Conservation (phyloP, 1,284 basidiomycete genomes). For the Rhodotorula sp. region DNA sequence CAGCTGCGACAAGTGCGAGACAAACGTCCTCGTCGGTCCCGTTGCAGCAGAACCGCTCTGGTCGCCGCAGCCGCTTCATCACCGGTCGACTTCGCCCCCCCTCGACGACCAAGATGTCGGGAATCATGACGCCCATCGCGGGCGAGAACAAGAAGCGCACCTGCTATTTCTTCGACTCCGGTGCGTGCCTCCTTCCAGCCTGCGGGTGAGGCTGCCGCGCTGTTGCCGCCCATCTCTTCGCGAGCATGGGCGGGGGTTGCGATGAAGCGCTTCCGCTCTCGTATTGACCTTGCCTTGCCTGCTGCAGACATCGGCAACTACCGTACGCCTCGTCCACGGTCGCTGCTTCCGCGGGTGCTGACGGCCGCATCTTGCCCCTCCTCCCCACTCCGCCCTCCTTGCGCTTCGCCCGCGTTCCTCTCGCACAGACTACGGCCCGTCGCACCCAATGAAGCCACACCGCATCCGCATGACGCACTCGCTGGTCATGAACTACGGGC, state of each 20-base stretch:
- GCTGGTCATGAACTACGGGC: constrained; percentile 94
- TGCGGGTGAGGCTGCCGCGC: neutral
- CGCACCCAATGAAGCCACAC: constrained; percentile 62
- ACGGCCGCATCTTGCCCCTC: neutral
- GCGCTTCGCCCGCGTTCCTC: neutral
- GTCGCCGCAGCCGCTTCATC: too few species aligned
- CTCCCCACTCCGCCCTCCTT: neutral
- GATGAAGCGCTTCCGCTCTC: neutral
- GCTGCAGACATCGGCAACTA: constrained; percentile 46
- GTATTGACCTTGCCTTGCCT: neutral
- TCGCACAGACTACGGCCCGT: constrained; percentile 32
- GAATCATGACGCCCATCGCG: constrained; percentile 39
- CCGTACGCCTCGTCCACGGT: constrained; percentile 11
- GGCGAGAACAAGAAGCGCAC: constrained; percentile 41
- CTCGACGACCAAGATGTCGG: constrained; percentile 9
- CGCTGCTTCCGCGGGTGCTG: neutral
- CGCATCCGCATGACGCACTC: constrained; percentile 97
- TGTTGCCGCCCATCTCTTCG: neutral
- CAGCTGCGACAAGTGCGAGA: too few species aligned
- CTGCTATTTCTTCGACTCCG: constrained; percentile 71
- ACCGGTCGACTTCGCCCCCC: neutral
- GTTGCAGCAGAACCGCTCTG: too few species aligned
- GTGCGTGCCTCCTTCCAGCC: constrained; percentile 59
- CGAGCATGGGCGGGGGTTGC: neutral
- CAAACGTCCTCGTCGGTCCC: too few species aligned